A percentile compares a stretch with the other conserved stretches of the same genome.
These are phyloP conservation scores for Fraxinus baroniana DNA, from an alignment of 305 asterid genomes.

Conservation along the genomic window DNA sequence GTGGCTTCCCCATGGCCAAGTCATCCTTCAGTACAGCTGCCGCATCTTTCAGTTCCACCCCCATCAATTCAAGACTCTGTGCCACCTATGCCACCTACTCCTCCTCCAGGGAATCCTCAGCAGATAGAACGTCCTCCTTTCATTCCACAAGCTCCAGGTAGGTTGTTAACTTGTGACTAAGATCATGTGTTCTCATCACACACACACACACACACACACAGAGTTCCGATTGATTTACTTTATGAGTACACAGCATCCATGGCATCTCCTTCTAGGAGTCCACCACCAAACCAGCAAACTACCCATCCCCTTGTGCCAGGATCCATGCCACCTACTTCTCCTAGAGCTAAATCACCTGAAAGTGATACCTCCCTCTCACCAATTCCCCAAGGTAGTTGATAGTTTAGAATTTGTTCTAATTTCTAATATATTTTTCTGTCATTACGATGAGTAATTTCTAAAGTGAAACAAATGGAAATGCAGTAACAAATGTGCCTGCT, in stretches of 20 bases:
- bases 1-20: constrained; percentile 39
- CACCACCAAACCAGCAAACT: constrained; percentile 44
- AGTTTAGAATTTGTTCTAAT: constrained; percentile 2
- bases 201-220: neutral
- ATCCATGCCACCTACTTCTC: constrained; percentile 50
- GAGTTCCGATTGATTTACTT: constrained; percentile 31
- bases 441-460: constrained; percentile 9
- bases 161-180: constrained; percentile 21
- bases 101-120: constrained; percentile 32
- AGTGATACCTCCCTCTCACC: constrained; percentile 26
- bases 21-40: constrained; percentile 38
- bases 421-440: neutral
- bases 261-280: constrained; percentile 44
- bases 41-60: constrained; percentile 36
- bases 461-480: constrained; percentile 17
- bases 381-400: constrained; percentile 51
- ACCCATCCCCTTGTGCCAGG: constrained; percentile 35
- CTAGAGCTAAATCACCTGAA: constrained; percentile 37
- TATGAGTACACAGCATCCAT: constrained; percentile 51
- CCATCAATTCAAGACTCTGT: constrained; percentile 23
- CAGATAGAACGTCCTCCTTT: constrained; percentile 35
- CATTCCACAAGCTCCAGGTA: constrained; percentile 63
- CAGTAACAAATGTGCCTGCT: constrained; percentile 46
- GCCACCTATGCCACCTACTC: constrained; percentile 41
- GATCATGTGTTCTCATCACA: constrained; percentile 15